Evolutionary conservation across 2,329 filamentous ascomycete genomes (phyloP).

Genomic region (Mycosphaerelloides madeirae): DNA sequence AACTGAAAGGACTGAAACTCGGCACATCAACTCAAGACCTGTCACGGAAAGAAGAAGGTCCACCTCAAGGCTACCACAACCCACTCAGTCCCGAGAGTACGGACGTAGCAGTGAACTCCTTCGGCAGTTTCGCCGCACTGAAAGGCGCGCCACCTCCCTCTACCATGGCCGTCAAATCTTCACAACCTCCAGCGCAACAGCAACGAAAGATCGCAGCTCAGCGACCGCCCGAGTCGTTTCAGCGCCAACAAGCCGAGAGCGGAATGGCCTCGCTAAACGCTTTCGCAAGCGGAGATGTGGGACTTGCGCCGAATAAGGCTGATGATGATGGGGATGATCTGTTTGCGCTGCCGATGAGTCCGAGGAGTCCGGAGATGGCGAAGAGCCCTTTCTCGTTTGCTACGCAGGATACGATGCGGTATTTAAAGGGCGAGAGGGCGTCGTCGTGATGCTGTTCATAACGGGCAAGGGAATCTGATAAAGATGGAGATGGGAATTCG

Average conservation of each 20-base stretch:
- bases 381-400: constrained; percentile 71
- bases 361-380: constrained; percentile 78
- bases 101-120: constrained; percentile 60
- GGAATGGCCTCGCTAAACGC: constrained; percentile 44
- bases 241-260: constrained; percentile 35
- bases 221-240: constrained; percentile 32
- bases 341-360: constrained; percentile 82
- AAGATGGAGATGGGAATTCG: too few species aligned
- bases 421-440: constrained; percentile 22
- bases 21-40: constrained; percentile 56
- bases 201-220: constrained; percentile 22
- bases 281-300: constrained; percentile 33
- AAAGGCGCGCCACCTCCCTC: constrained; percentile 39
- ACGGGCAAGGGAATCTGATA: neutral
- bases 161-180: constrained; percentile 41
- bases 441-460: constrained; percentile 1
- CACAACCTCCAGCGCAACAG: constrained; percentile 27
- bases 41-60: constrained; percentile 9
- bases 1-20: constrained; percentile 71
- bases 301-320: constrained; percentile 31
- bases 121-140: constrained; percentile 55
- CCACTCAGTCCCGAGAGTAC: constrained; percentile 59
- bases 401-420: constrained; percentile 36
- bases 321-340: constrained; percentile 70
- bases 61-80: constrained; percentile 34